Percentiles rank a stretch among this genome's conserved stretches.
Conservation (phyloP, 2,329 filamentous ascomycete species). For the Fusarium paranaense region DNA sequence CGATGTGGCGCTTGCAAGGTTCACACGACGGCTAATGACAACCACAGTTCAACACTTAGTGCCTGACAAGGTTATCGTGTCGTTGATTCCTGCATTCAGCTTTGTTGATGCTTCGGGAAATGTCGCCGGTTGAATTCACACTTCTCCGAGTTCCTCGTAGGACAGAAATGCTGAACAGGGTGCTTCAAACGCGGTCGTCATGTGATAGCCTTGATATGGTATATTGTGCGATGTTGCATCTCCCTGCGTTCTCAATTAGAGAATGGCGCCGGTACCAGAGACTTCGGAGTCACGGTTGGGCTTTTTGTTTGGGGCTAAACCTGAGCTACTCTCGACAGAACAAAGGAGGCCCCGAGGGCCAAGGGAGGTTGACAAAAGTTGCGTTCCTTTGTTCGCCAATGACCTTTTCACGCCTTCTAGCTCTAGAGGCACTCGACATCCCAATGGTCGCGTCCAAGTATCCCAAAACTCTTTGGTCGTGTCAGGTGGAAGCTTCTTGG, state of each 20-base stretch:
- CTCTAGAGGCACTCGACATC: not conserved
- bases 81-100: not conserved
- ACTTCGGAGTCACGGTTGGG: not conserved
- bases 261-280: not conserved
- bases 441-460: not conserved
- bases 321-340: not conserved
- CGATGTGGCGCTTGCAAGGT: not conserved
- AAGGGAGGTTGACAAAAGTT: not conserved
- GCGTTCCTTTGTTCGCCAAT: not conserved
- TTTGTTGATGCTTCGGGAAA: not conserved
- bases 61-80: not conserved
- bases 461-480: not conserved
- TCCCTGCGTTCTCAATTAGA: not conserved
- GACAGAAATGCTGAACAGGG: not conserved
- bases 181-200: too few species aligned
- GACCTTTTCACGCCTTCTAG: not conserved
- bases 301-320: not conserved
- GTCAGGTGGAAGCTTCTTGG: not conserved
- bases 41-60: not conserved
- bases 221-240: not conserved
- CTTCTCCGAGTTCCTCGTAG: not conserved
- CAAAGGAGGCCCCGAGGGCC: not conserved
- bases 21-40: not conserved
- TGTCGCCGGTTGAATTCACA: not conserved
- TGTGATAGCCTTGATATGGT: not conserved